Conservation (phyloP, 768 basidiomycete species). For the Albatrellus ellisii region DNA sequence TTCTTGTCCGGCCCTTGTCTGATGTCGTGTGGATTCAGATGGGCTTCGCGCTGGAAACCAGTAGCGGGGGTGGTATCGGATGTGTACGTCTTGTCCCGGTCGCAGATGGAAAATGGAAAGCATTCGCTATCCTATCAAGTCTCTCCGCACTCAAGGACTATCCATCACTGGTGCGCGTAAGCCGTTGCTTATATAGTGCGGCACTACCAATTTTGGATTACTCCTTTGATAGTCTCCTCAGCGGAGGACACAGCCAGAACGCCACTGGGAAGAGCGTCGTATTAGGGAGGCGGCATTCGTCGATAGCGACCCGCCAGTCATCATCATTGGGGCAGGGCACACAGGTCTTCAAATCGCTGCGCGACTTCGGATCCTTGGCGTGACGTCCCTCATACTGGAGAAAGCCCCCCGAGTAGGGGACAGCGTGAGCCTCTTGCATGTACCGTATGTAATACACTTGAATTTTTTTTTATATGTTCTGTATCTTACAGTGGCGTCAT, state of each 20-base stretch:
- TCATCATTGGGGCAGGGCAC: constrained; percentile 33
- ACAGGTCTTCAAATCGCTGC: constrained; percentile 37
- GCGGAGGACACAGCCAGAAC: constrained; percentile 22
- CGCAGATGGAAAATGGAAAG: constrained; percentile 21
- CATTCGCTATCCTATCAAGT: constrained; percentile 22
- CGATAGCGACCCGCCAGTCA: constrained; percentile 27
- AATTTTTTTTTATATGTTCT: too few relatives aligned
- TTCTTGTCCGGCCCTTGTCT: constrained; percentile 14
- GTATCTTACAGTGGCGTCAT: constrained; percentile 32
- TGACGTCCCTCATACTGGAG: constrained; percentile 41
- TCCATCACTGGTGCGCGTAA: too few relatives aligned
- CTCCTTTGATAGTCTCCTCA: constrained; percentile 23
- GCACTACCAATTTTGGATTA: constrained; percentile 21
- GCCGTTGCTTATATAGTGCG: too few relatives aligned
- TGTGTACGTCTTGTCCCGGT: constrained; percentile 21
- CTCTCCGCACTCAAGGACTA: too few relatives aligned
- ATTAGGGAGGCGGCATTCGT: constrained; percentile 18
- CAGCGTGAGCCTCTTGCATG: constrained; percentile 1
- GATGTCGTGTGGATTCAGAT: constrained; percentile 19
- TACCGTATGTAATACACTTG: background rate
- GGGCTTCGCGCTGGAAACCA: constrained; percentile 26
- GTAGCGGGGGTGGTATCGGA: constrained; percentile 21
- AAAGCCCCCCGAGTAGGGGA: constrained; percentile 40
- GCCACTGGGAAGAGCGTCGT: constrained; percentile 19
- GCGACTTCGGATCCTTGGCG: constrained; percentile 32